phyloP scores from a whole-genome alignment of 2,329 filamentous ascomycete species.

The Hypoxylon sp. region DNA sequence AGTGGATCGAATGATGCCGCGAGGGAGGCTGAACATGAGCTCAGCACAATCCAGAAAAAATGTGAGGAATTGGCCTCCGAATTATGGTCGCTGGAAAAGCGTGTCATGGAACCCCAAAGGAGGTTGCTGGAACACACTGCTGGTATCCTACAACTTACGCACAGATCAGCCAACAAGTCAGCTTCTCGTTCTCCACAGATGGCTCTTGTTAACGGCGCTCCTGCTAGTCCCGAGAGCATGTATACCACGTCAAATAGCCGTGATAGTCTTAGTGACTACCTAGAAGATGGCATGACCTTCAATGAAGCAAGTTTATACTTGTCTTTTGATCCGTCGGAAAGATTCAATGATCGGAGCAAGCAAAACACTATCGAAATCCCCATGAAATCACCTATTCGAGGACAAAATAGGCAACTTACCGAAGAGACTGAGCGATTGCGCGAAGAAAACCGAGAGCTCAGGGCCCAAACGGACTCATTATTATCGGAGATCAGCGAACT shows the following conservation, averaged over 20 bases:
- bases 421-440: conserved; percentile 63
- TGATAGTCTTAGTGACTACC: conserved; percentile 70
- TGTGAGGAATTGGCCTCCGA: conserved; percentile 89
- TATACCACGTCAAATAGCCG: conserved; percentile 76
- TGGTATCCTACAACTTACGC: conserved; percentile 90
- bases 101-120: conserved; percentile 80
- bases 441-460: conserved; percentile 62
- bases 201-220: conserved; percentile 69
- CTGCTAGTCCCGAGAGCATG: conserved; percentile 82
- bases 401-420: conserved; percentile 66
- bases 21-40: conserved; percentile 79
- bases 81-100: conserved; percentile 83
- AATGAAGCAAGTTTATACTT: conserved; percentile 83
- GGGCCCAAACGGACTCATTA: conserved; percentile 55
- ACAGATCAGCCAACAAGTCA: conserved; percentile 78
- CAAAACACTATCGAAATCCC: conserved; percentile 70
- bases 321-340: conserved; percentile 75
- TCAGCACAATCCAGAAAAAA: conserved; percentile 80
- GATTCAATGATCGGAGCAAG: conserved; percentile 52
- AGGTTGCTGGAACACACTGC: conserved; percentile 90
- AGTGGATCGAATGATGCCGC: conserved; percentile 65
- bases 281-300: conserved; percentile 74
- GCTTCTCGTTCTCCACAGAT: conserved; percentile 60
- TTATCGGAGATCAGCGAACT: conserved; percentile 57
- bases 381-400: conserved; percentile 69